Conservation (phyloP, 257 asterid species). For the Cynanchum wilfordii region DNA sequence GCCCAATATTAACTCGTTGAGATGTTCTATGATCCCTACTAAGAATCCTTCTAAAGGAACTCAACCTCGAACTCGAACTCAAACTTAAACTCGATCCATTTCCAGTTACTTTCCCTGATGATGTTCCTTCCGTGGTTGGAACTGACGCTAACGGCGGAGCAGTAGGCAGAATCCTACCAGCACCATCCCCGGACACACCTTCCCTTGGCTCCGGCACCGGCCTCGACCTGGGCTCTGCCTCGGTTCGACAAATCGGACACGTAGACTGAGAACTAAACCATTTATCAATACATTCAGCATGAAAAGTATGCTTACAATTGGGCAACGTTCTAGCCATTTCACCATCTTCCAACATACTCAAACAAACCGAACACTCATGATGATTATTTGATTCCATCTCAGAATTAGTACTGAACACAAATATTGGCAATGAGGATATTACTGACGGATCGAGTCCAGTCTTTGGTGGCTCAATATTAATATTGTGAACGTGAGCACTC, state of each 20-base stretch:
- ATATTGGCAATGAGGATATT: conserved; percentile 49
- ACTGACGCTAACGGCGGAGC: conserved; percentile 35
- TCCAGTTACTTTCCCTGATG: conserved; percentile 30
- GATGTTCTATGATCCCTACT: conserved; percentile 57
- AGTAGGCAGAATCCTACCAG: conserved; percentile 19
- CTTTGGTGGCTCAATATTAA: conserved; percentile 33
- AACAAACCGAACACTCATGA: conserved; percentile 69
- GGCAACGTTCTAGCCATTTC: conserved; percentile 62
- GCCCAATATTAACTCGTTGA: conserved; percentile 39
- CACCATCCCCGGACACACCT: conserved; percentile 22
- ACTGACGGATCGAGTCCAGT: conserved; percentile 54
- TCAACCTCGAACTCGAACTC: conserved; percentile 45
- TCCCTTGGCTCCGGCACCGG: conserved; percentile 53
- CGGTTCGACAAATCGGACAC: conserved; percentile 75
- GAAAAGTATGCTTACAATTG: conserved; percentile 72
- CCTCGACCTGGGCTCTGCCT: conserved; percentile 50
- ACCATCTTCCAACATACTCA: conserved; percentile 54
- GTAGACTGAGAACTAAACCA: conserved; percentile 68
- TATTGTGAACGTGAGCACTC: conserved; percentile 12
- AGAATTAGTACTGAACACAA: conserved; percentile 23
- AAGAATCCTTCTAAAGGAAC: conserved; percentile 66
- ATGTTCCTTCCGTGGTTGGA: conserved; percentile 20
- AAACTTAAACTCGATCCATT: conserved; percentile 29
- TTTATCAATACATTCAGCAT: conserved; percentile 62
- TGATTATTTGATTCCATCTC: background rate